These are phyloP conservation scores for Pythium dissotocum DNA, from an alignment of 352 stramenopile species.

Conservation along the genomic window DNA sequence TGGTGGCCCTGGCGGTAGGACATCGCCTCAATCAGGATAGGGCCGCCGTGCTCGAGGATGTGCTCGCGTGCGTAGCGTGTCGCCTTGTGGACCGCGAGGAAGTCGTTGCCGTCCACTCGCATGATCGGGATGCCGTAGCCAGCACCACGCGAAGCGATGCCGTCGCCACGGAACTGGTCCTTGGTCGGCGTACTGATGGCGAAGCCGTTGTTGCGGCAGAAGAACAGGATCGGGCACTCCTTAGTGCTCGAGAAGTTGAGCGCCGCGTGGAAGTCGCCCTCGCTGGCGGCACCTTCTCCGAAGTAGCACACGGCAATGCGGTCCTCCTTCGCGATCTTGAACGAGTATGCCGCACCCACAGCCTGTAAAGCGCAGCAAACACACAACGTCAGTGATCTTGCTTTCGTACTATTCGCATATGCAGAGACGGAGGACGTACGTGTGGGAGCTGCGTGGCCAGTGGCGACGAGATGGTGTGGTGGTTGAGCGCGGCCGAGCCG, in stretches of 20 bases:
- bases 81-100: conserved; percentile 95
- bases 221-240: conserved; percentile 96
- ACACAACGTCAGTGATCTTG: not conserved
- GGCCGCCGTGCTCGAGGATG: conserved; percentile 87
- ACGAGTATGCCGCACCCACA: conserved; percentile 94
- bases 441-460: conserved; percentile 97
- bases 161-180: conserved; percentile 98
- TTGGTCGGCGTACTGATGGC: conserved; percentile 96
- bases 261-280: conserved; percentile 97
- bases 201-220: conserved; percentile 99
- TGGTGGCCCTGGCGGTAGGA: conserved; percentile 98
- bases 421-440: conserved; percentile 24
- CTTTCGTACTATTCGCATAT: not conserved
- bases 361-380: conserved; percentile 58
- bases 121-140: conserved; percentile 98
- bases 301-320: conserved; percentile 95
- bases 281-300: conserved; percentile 96
- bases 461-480: conserved; percentile 97
- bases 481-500: conserved; percentile 93
- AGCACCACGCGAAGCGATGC: conserved; percentile 92
- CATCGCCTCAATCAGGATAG: conserved; percentile 98
- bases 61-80: conserved; percentile 90
- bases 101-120: conserved; percentile 97
- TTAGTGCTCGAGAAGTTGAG: conserved; percentile 97
- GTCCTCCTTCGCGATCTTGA: conserved; percentile 92